phyloP scores from a whole-genome alignment of 768 basidiomycete species.

The Russula sp. region DNA sequence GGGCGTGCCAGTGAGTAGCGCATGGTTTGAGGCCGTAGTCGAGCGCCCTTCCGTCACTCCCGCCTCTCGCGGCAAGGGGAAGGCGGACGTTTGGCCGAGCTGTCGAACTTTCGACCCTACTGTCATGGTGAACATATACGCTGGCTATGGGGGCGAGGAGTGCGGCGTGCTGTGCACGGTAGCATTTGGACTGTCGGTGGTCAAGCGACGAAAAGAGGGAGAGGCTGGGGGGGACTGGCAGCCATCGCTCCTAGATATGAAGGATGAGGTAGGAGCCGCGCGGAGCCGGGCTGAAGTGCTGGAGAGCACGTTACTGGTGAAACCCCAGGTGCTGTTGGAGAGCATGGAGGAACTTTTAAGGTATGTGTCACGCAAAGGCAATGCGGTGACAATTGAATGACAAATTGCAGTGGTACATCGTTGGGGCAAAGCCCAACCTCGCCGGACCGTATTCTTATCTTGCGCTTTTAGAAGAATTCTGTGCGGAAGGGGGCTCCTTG shows the following conservation, averaged over 20 bases:
- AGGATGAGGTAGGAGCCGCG: constrained; percentile 11
- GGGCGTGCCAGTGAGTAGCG: constrained; percentile 33
- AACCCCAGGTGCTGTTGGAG: constrained; percentile 25
- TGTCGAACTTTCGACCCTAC: constrained; percentile 12
- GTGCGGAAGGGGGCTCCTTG: no score
- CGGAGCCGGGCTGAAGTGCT: constrained; percentile 11
- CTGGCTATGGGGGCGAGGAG: constrained; percentile 20
- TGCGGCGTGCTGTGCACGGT: constrained; percentile 22
- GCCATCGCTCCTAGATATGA: constrained; percentile 14
- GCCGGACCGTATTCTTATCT: no score
- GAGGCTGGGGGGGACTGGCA: constrained; percentile 6
- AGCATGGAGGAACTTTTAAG: constrained; percentile 25
- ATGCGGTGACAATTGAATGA: no score
- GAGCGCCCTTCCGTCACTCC: constrained; percentile 10
- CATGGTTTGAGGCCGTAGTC: constrained; percentile 29
- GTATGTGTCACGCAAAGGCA: no score
- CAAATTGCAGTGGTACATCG: no score
- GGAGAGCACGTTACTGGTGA: constrained; percentile 24
- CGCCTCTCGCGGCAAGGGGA: neutral
- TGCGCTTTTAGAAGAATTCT: no score
- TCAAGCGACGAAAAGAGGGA: constrained; percentile 19
- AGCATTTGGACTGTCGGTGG: constrained; percentile 19
- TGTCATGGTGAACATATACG: constrained; percentile 24
- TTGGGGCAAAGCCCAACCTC: no score
- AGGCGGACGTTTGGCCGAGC: constrained; percentile 5